A percentile compares a stretch with the other conserved stretches of the same genome.
Evolutionary conservation across 768 basidiomycete species (phyloP).

Genomic region (Lentinula detonsa): DNA sequence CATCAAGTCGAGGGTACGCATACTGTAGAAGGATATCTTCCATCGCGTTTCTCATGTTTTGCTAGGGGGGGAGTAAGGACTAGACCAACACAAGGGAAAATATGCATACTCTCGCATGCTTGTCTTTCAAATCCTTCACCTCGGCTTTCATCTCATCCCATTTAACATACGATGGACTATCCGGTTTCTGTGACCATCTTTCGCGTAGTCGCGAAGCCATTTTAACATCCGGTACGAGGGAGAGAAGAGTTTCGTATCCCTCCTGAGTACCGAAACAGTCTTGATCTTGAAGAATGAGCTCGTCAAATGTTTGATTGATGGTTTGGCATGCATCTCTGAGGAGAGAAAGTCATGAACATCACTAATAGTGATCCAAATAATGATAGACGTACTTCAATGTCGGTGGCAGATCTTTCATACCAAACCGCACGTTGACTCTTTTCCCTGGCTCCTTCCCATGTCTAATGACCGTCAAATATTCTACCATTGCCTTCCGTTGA

Average conservation of each 20-base stretch:
- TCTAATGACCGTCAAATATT: slow-evolving; percentile 78
- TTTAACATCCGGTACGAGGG: slow-evolving; percentile 63
- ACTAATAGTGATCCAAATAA: not conserved
- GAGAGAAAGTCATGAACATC: not conserved
- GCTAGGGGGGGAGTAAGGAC: slow-evolving; percentile 18
- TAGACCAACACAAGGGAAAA: slow-evolving; percentile 10
- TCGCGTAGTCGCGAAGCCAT: slow-evolving; percentile 41
- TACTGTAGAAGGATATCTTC: slow-evolving; percentile 91
- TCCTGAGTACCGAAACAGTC: slow-evolving; percentile 69
- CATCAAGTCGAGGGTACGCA: slow-evolving; percentile 93
- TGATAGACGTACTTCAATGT: slow-evolving; percentile 51
- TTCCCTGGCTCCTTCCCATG: slow-evolving; percentile 78
- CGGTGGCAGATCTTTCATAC: slow-evolving; percentile 55
- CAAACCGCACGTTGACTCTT: slow-evolving; percentile 67
- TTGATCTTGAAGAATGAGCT: slow-evolving; percentile 76
- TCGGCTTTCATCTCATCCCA: slow-evolving; percentile 61
- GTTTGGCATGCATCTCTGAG: slow-evolving; percentile 38
- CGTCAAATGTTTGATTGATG: slow-evolving; percentile 52
- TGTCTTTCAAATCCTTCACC: slow-evolving; percentile 27
- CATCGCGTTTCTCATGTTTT: slow-evolving; percentile 36
- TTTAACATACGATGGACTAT: slow-evolving; percentile 57
- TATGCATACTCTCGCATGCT: slow-evolving; percentile 23
- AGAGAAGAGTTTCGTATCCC: slow-evolving; percentile 70
- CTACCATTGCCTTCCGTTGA: slow-evolving; percentile 81
- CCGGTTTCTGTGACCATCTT: slow-evolving; percentile 53